Conservation (phyloP, 2,329 filamentous ascomycete genomes). For the Cladophialophora carrionii region DNA sequence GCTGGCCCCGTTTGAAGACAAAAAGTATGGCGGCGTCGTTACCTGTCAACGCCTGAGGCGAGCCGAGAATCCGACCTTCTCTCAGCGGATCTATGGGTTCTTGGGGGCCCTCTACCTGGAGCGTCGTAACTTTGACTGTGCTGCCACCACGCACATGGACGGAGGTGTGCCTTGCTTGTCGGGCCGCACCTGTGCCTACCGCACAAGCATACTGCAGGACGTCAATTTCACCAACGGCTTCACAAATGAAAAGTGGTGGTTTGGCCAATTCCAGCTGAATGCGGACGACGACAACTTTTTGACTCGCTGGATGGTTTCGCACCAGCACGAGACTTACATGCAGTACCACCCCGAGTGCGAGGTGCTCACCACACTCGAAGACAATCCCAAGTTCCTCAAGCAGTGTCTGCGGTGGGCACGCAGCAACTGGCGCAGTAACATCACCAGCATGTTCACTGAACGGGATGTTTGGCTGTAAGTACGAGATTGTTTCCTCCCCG, state of each 20-base stretch:
- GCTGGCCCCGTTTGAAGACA: conserved; percentile 85
- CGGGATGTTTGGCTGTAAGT: conserved; percentile 85
- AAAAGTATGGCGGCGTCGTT: conserved; percentile 81
- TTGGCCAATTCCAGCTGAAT: conserved; percentile 80
- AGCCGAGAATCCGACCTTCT: conserved; percentile 62
- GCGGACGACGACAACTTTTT: conserved; percentile 99
- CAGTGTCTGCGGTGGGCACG: conserved; percentile 94
- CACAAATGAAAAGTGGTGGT: conserved; percentile 84
- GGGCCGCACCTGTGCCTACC: conserved; percentile 88
- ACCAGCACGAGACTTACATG: conserved; percentile 92
- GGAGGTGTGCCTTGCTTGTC: conserved; percentile 97
- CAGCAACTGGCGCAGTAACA: conserved; percentile 97
- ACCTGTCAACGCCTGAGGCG: conserved; percentile 86
- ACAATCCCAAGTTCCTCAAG: conserved; percentile 83
- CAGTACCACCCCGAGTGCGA: conserved; percentile 91
- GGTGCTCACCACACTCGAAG: conserved; percentile 89
- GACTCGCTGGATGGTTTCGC: conserved; percentile 89
- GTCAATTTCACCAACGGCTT: conserved; percentile 85
- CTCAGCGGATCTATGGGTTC: conserved; percentile 77
- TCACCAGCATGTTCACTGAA: conserved; percentile 84
- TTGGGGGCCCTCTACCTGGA: conserved; percentile 90
- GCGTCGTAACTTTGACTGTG: conserved; percentile 94
- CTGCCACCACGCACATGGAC: conserved; percentile 91
- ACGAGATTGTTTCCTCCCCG: not conserved
- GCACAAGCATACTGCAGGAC: conserved; percentile 82